Evolutionary conservation across 73 alveolate genomes (phyloP).

Genomic region (Durusdinium trenchii): DNA sequence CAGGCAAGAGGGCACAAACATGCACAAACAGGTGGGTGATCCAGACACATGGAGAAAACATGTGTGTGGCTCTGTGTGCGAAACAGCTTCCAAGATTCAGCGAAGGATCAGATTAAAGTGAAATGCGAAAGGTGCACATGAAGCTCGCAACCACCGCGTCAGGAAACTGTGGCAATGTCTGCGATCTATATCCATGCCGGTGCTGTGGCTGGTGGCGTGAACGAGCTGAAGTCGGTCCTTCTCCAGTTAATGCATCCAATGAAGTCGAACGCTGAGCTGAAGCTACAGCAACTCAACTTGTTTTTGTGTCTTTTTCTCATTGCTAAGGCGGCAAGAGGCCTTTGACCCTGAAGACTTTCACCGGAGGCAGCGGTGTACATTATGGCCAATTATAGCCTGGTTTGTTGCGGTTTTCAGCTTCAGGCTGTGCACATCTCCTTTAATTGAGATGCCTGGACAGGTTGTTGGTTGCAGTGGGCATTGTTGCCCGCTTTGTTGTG

Average conservation of each 20-base stretch:
- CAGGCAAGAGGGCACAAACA: constrained; percentile 35
- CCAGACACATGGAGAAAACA: too few relatives aligned
- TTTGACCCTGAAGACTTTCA: constrained; percentile 57
- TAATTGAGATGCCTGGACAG: constrained; percentile 22
- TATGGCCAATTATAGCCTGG: neutral
- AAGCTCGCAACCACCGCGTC: neutral
- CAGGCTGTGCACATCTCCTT: too few relatives aligned
- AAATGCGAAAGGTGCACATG: neutral
- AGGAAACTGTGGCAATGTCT: constrained; percentile 84
- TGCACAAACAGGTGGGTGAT: too few relatives aligned
- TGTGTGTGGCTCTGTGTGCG: too few relatives aligned
- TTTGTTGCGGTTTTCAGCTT: too few relatives aligned
- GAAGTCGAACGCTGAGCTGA: constrained; percentile 11
- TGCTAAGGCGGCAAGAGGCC: constrained; percentile 51
- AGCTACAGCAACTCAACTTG: neutral
- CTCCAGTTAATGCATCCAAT: constrained; percentile 78
- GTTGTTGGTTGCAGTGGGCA: constrained; percentile 66
- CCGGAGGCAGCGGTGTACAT: neutral
- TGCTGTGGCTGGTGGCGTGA: constrained; percentile 61
- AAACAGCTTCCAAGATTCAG: neutral
- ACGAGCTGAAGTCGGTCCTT: constrained; percentile 72
- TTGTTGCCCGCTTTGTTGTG: constrained; percentile 72
- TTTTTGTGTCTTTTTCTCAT: neutral
- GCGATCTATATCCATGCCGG: constrained; percentile 87
- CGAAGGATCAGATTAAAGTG: neutral